These are phyloP conservation scores for Kluyveromyces dobzhanskii DNA, from an alignment of 805 yeast genomes.

Conservation along the genomic window DNA sequence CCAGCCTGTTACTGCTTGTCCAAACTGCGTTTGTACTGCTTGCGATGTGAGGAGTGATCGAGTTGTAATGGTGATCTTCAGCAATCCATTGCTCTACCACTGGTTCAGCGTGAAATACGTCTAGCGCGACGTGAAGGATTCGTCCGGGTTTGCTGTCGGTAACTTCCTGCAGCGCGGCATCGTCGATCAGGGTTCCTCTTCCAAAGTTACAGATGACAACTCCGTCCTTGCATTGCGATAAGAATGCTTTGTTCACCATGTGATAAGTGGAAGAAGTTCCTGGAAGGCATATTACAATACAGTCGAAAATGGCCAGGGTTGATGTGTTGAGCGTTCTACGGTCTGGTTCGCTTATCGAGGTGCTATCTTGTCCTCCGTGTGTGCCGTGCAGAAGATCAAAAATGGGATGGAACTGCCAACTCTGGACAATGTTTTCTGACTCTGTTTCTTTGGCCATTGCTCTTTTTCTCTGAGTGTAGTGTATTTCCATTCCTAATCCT, in stretches of 20 bases:
- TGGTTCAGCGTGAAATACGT: slow-evolving; percentile 55
- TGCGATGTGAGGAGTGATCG: slow-evolving; percentile 56
- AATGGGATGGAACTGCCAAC: slow-evolving; percentile 30
- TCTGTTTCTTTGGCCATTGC: too few species aligned
- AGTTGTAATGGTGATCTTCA: slow-evolving; percentile 7
- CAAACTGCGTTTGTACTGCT: slow-evolving; percentile 44
- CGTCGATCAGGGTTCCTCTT: slow-evolving; percentile 48
- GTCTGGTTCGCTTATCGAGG: too few species aligned
- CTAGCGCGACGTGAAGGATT: slow-evolving; percentile 49
- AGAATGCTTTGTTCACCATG: slow-evolving; percentile 35
- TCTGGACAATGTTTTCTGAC: slow-evolving; percentile 18
- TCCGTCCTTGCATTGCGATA: slow-evolving; percentile 23
- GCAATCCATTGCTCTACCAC: slow-evolving; percentile 21
- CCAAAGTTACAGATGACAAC: slow-evolving; percentile 46
- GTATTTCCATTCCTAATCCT: slow-evolving; percentile 50
- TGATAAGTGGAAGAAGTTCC: slow-evolving; percentile 45
- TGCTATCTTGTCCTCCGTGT: too few species aligned
- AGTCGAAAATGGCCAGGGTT: slow-evolving; percentile 38
- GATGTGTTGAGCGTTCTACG: too few species aligned
- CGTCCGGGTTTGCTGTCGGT: slow-evolving; percentile 35
- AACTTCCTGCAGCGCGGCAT: slow-evolving; percentile 39
- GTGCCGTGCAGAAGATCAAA: too few species aligned
- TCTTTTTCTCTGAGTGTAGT: slow-evolving; percentile 41
- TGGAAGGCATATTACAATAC: slow-evolving; percentile 50
- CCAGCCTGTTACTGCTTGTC: slow-evolving; percentile 1